These are phyloP conservation scores for Coniochaeta sp. DNA, from an alignment of 2,329 filamentous ascomycete genomes.

Conservation along the genomic window DNA sequence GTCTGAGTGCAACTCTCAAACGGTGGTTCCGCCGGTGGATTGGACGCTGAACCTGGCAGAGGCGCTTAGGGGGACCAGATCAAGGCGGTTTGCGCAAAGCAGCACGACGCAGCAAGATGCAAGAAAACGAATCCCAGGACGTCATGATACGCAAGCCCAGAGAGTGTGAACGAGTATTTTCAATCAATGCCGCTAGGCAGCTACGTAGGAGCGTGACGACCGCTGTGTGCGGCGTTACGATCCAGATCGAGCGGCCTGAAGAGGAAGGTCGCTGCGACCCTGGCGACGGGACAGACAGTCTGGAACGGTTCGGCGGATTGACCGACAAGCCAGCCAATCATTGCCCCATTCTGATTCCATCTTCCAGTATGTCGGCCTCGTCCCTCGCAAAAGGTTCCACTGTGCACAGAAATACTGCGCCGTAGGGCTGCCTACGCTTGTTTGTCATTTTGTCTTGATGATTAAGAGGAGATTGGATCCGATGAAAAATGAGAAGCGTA, in stretches of 20 bases:
- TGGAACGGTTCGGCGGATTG: background rate
- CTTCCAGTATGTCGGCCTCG: too few species aligned
- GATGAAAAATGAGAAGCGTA: too few species aligned
- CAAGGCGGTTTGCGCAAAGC: background rate
- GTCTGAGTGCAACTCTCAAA: background rate
- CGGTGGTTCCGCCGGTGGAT: background rate
- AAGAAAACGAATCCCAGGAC: background rate
- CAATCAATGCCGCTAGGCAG: background rate
- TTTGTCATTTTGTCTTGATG: too few species aligned
- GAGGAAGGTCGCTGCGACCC: constrained; percentile 1
- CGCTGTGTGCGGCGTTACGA: background rate
- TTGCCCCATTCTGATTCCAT: background rate
- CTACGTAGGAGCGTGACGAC: background rate
- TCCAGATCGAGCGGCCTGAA: background rate
- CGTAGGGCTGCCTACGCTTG: background rate
- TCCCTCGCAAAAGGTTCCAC: background rate
- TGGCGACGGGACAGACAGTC: too few species aligned
- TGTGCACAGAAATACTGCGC: background rate
- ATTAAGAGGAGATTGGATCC: too few species aligned
- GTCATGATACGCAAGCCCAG: background rate
- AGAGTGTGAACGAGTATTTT: background rate
- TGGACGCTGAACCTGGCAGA: background rate
- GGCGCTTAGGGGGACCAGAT: background rate
- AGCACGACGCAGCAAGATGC: background rate
- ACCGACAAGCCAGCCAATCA: background rate